Evolutionary conservation across 1,139 yeast genomes (phyloP).

Genomic region (Geotrichum candidum): DNA sequence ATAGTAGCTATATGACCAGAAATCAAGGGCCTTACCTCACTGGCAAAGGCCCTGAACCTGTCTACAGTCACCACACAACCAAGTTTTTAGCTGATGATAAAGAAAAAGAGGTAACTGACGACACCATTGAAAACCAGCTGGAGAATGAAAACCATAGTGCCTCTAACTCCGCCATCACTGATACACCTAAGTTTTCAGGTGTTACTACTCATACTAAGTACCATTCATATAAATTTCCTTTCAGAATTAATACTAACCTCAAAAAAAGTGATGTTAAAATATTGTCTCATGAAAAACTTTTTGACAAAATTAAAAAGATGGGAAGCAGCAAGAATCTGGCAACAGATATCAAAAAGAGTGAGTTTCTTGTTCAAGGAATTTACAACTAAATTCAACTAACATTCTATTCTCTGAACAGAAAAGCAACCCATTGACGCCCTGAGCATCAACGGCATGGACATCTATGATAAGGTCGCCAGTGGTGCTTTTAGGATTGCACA

Average conservation of each 20-base stretch:
- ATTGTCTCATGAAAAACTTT: conserved; percentile 7
- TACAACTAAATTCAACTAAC: background rate
- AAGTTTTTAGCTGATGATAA: background rate
- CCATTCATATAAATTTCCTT: background rate
- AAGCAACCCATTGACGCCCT: background rate
- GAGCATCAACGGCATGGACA: background rate
- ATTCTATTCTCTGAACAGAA: background rate
- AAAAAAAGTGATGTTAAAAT: background rate
- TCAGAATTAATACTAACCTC: background rate
- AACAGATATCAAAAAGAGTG: background rate
- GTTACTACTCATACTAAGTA: background rate
- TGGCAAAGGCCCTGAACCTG: background rate
- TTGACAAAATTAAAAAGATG: conserved; percentile 10
- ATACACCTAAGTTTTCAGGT: background rate
- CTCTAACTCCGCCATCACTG: background rate
- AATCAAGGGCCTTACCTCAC: background rate
- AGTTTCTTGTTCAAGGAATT: background rate
- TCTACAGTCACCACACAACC: background rate
- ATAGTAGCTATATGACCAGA: background rate
- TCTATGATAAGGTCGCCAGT: conserved; percentile 13
- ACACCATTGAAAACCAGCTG: background rate
- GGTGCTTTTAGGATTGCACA: conserved; percentile 12
- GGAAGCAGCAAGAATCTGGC: background rate
- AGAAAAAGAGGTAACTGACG: background rate
- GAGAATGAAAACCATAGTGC: background rate